Percentiles rank a stretch among this genome's conserved stretches.
These are phyloP conservation scores for Myriosclerotinia scirpicola DNA, from an alignment of 2,329 filamentous ascomycete species.

Conservation along the genomic window DNA sequence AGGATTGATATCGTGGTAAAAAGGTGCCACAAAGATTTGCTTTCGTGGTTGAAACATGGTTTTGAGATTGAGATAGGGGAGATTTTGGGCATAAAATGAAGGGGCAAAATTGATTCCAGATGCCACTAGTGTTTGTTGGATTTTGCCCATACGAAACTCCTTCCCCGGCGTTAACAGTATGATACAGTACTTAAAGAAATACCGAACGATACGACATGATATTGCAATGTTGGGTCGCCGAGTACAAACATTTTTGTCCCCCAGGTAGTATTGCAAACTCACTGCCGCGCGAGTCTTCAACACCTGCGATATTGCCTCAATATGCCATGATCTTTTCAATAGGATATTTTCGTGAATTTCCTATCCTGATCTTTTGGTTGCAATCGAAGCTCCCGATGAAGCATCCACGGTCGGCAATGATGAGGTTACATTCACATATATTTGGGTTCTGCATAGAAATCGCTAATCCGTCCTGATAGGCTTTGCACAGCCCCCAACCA, in stretches of 20 bases:
- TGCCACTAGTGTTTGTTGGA: background rate
- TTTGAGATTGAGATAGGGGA: background rate
- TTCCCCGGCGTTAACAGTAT: background rate
- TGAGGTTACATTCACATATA: background rate
- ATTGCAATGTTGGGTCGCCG: background rate
- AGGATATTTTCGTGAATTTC: no score
- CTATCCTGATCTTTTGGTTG: background rate
- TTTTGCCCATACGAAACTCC: background rate
- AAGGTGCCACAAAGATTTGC: background rate
- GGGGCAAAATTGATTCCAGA: background rate
- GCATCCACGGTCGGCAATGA: background rate
- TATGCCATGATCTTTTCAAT: background rate
- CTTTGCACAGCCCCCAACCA: constrained; percentile 7
- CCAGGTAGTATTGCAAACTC: background rate
- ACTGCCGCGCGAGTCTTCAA: background rate
- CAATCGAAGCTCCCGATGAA: background rate
- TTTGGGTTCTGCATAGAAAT: constrained; percentile 1
- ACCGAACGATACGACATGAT: background rate
- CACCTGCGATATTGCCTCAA: background rate
- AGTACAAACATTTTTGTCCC: constrained; percentile 3
- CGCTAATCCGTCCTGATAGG: background rate
- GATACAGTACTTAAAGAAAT: background rate
- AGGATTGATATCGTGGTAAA: background rate
- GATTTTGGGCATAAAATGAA: background rate
- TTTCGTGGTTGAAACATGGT: constrained; percentile 10